Conservation (phyloP, 805 yeast species). For the Lipomyces orientalis region DNA sequence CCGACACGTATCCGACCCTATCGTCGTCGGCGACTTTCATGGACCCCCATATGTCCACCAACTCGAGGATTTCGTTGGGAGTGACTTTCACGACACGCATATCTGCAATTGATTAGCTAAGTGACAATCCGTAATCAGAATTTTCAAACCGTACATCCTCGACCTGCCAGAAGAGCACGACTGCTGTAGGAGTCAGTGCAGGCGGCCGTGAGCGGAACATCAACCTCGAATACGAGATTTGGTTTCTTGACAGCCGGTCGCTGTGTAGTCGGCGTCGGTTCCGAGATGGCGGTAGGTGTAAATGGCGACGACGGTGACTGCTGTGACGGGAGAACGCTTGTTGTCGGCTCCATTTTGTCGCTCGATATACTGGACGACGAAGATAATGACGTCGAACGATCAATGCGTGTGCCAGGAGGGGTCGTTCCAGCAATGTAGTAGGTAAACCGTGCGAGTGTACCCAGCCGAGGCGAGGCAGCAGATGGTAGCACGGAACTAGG, state of each 20-base stretch:
- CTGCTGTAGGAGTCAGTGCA: constrained; percentile 19
- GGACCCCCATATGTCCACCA: not conserved
- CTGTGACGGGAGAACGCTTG: not conserved
- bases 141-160: constrained; percentile 21
- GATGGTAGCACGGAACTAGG: not conserved
- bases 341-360: not conserved
- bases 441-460: constrained; percentile 26
- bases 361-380: constrained; percentile 5
- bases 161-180: constrained; percentile 32
- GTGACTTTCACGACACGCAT: constrained; percentile 27
- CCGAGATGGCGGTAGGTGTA: not conserved
- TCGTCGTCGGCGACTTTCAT: constrained; percentile 34
- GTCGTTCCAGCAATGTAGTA: constrained; percentile 21
- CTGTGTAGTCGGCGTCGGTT: not conserved
- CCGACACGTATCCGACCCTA: constrained; percentile 43
- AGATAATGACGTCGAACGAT: not conserved
- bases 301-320: constrained; percentile 8
- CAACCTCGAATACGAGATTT: constrained; percentile 14
- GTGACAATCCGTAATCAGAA: not conserved
- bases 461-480: constrained; percentile 15
- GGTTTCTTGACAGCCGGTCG: constrained; percentile 3
- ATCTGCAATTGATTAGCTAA: constrained; percentile 7
- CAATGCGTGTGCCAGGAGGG: not conserved
- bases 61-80: constrained; percentile 13
- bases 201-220: constrained; percentile 27